phyloP scores from a whole-genome alignment of 1,139 yeast species.

The Sugiyamaella xylanicola region DNA sequence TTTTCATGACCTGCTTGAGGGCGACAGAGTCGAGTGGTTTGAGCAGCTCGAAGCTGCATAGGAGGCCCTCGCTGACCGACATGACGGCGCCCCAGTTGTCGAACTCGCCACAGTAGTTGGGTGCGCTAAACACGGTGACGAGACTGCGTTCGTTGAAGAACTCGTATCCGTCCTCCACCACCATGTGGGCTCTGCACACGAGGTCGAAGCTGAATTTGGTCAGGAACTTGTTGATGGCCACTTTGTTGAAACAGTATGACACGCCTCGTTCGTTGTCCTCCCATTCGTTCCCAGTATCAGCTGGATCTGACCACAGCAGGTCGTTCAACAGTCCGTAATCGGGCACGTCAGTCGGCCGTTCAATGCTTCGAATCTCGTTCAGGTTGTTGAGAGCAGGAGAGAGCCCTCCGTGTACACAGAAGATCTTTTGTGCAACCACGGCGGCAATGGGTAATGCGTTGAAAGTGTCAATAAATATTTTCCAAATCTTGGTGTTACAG shows the following conservation, averaged over 20 bases:
- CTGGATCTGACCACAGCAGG: slow-evolving; percentile 94
- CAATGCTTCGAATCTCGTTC: slow-evolving; percentile 89
- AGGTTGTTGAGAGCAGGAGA: slow-evolving; percentile 87
- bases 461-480: slow-evolving; percentile 87
- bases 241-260: slow-evolving; percentile 90
- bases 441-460: slow-evolving; percentile 95
- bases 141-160: slow-evolving; percentile 91
- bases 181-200: slow-evolving; percentile 98
- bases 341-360: slow-evolving; percentile 96
- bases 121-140: slow-evolving; percentile 95
- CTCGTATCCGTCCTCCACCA: slow-evolving; percentile 97
- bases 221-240: slow-evolving; percentile 88
- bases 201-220: slow-evolving; percentile 88
- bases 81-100: slow-evolving; percentile 99
- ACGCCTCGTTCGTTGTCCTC: slow-evolving; percentile 98
- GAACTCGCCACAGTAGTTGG: slow-evolving; percentile 97
- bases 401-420: slow-evolving; percentile 96
- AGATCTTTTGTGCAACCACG: slow-evolving; percentile 91
- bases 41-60: slow-evolving; percentile 88
- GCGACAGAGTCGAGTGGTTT: slow-evolving; percentile 95
- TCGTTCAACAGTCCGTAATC: slow-evolving; percentile 93
- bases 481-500: slow-evolving; percentile 92
- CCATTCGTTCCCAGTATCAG: slow-evolving; percentile 94
- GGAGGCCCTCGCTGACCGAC: slow-evolving; percentile 90
- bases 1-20: slow-evolving; percentile 70